Conservation (phyloP, 2,329 filamentous ascomycete genomes). For the Aspergillus versicolor region DNA sequence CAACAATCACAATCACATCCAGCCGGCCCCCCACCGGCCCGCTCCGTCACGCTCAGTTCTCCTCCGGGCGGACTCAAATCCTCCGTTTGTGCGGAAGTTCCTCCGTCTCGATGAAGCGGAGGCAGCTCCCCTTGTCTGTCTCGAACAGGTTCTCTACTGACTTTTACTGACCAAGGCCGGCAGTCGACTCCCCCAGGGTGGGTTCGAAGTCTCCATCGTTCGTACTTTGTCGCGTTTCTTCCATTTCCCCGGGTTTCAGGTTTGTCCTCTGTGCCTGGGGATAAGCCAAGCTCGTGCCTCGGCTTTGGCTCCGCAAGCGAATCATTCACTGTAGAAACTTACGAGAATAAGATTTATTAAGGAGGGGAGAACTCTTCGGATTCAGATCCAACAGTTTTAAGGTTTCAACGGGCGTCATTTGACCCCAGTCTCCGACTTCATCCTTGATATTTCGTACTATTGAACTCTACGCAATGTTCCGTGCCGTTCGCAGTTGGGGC, state of each 20-base stretch:
- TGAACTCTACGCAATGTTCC: not conserved
- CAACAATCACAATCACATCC: too few species aligned
- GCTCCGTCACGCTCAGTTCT: not conserved
- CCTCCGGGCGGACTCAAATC: not conserved
- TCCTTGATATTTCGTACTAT: not conserved
- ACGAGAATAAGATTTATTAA: too few species aligned
- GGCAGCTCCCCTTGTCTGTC: not conserved
- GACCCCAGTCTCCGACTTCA: not conserved
- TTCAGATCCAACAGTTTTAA: not conserved
- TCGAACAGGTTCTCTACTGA: not conserved
- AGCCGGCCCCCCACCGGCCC: not conserved
- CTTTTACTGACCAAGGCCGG: not conserved
- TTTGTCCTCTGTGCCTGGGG: not conserved
- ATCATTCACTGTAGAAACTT: too few species aligned
- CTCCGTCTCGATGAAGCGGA: conserved; percentile 5
- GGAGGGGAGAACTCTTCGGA: too few species aligned
- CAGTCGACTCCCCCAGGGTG: not conserved
- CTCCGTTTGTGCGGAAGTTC: conserved; percentile 1
- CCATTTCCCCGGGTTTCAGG: not conserved
- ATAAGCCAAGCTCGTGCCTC: not conserved
- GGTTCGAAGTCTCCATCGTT: not conserved
- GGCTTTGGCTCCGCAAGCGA: not conserved
- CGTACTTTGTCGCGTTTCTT: not conserved
- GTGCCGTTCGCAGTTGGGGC: not conserved
- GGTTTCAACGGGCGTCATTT: not conserved